Evolutionary conservation across 139 green algal genomes (phyloP), one percentile per base, ranked within the genome.

Genomic region (Micractinium sp.): DNA sequence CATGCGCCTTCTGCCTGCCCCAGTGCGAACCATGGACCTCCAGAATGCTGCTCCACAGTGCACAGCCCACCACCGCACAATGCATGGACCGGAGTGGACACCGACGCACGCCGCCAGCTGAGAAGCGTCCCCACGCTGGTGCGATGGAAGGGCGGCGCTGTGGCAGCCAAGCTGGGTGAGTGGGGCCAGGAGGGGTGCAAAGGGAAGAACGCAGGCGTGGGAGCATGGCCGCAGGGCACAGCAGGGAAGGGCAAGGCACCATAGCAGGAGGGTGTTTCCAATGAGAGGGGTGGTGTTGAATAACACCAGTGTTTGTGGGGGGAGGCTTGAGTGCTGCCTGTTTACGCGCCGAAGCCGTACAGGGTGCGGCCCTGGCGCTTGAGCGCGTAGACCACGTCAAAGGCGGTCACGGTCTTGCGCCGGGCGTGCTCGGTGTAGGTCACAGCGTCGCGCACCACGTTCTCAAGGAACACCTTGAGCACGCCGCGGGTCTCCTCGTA

Each of bases 341-440:
- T 25, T 87, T 87, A 89, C 73, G 96, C 97, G 84, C 97, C 97
- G 89, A 99, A 99, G 90, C 97, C 97, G 94, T 99, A 99, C 85
- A 99, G 95, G 89, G 97, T 99, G 86, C 96, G 93, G 89, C 97
- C 97, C 95, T 99, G 97, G 87, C 97, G 93, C 96, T 99, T 99
- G 91, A 99, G 95, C 33, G 97, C 96, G 91, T 98, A 99, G 12
- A 99, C 97, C 4, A 99, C 96, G 90, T 99, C 97, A 93, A 99
- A 97, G 71, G 97, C 97, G 63, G 97, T 98, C 60, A 99, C 97
- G 38, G 97, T 99, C 96, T 99, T 99, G 85, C 97, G 94, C 87
- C 96, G 94, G 78, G 97, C 97, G 96, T 99, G 97, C 96, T 99
- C 97, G 73, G 97, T 99, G 96, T 99, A 99, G 91, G 97, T 99